Percentiles rank a stretch among this genome's conserved stretches.
Evolutionary conservation across 2,329 filamentous ascomycete species (phyloP).

Genomic region (Cladobotryum mycophilum): DNA sequence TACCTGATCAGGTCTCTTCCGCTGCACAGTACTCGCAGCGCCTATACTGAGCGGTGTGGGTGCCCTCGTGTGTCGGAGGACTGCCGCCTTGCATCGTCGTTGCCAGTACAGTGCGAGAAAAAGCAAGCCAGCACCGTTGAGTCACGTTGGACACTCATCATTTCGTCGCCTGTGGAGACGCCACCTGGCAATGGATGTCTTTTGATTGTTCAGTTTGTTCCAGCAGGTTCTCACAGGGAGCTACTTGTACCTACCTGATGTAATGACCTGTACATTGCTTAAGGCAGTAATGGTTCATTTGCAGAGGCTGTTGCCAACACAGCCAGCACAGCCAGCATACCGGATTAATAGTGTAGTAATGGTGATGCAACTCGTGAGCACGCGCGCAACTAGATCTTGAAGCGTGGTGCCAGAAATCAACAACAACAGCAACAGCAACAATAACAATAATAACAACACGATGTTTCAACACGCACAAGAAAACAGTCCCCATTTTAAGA

Average conservation of each 20-base stretch:
- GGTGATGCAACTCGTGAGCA: too few species aligned
- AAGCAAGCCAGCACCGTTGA: slow-evolving; percentile 4
- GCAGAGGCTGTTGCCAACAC: background rate
- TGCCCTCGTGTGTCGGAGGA: background rate
- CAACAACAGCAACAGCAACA: background rate
- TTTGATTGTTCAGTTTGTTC: too few species aligned
- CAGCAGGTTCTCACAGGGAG: background rate
- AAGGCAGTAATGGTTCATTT: background rate
- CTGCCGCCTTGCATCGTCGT: background rate
- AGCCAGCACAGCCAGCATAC: background rate
- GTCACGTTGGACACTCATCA: slow-evolving; percentile 17
- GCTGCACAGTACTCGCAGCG: background rate
- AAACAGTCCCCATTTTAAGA: too few species aligned
- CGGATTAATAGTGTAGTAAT: too few species aligned
- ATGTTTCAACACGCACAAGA: too few species aligned
- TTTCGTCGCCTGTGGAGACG: slow-evolving; percentile 17
- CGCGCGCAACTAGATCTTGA: too few species aligned
- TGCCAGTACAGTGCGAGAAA: background rate
- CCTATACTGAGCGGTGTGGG: background rate
- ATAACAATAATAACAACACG: background rate
- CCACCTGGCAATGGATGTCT: slow-evolving; percentile 11
- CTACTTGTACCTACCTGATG: background rate
- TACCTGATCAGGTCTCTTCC: background rate
- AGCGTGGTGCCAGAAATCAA: background rate
- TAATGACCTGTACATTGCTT: background rate